Evolutionary conservation across 257 asterid species (phyloP).

Genomic region (Mitragyna speciosa): DNA sequence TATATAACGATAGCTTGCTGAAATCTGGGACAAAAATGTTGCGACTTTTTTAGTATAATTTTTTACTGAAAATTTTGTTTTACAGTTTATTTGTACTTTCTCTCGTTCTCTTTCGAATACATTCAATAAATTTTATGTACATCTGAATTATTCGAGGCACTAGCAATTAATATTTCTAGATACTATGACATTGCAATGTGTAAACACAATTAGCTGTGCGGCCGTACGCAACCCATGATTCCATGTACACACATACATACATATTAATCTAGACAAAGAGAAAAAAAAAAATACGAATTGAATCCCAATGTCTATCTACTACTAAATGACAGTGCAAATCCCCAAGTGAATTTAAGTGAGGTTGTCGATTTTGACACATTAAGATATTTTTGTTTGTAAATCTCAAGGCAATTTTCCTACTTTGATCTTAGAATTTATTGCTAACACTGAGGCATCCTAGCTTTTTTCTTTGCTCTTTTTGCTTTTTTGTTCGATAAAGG

Average conservation of each 20-base stretch:
- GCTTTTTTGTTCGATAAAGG: no score
- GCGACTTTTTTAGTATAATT: not conserved
- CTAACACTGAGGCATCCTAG: not conserved
- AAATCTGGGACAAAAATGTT: not conserved
- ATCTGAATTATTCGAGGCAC: no score
- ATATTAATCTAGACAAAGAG: not conserved
- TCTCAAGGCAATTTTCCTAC: slow-evolving; percentile 17
- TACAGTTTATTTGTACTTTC: not conserved
- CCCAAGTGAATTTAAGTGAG: slow-evolving; percentile 30
- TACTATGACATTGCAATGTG: not conserved
- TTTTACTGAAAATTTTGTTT: not conserved
- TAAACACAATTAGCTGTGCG: not conserved
- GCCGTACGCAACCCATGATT: not conserved
- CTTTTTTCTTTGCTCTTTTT: no score
- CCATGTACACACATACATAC: no score
- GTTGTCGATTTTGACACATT: slow-evolving; percentile 22
- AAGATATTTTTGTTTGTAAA: slow-evolving; percentile 14
- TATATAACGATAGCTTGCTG: not conserved
- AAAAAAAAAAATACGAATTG: not conserved
- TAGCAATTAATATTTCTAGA: no score
- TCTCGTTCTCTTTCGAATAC: slow-evolving; percentile 1
- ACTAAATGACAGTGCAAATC: slow-evolving; percentile 25
- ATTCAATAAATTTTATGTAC: not conserved
- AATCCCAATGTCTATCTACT: slow-evolving; percentile 23
- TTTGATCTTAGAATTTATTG: slow-evolving; percentile 7